Evolutionary conservation across 2,329 filamentous ascomycete genomes (phyloP), one percentile per base, ranked within the genome.

Genomic region (Fusarium begoniae): DNA sequence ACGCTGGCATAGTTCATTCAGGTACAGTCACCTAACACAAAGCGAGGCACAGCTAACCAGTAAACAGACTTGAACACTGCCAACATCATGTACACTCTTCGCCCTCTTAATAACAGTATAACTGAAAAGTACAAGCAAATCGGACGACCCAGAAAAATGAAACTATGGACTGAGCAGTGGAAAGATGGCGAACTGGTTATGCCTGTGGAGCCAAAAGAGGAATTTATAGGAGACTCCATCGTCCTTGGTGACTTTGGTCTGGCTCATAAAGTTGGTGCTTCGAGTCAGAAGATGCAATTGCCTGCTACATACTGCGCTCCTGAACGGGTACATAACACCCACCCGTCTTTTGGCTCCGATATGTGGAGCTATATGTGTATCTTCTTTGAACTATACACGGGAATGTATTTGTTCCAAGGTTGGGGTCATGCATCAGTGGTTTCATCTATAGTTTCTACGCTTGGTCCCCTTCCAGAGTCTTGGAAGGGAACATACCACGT

Each of bases 391-490:
- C 1, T 53, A 0, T 54, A 38, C 5, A 38, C n/a, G 4, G 32
- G 24, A 8, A 6, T 1, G 1, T 17, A 28, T 26, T 2, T 38
- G 4, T 37, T 54, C 2, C 50, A 38, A 17, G 50, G 32, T 4
- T 54, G 32, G n/a, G 9, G 30, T 1, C 30, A 53, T 5, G 0
- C 4, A 20, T 26, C 48, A 37, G 48, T 53, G 2, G 9, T 26
- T 0, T 37, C 30, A 2, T 37, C 50, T 6, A 37, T 51, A 0
- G 22, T 51, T 5, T 1, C 0, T 18, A 22, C 32, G 0, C 32
- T 53, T 11, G 50, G 50, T 1, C 12, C n/a, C 0, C 32, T 53
- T 8, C 50, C 30, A 6, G 6, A 0, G 3, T 37, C 10, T n/a
- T 50, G 32, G n/a, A 53, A 15, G 13, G 30, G 32, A 8, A 8